A percentile compares a stretch with the other conserved stretches of the same genome.
These are phyloP conservation scores for Letharia lupina DNA, from an alignment of 495 filamentous ascomycete genomes.

Conservation along the genomic window DNA sequence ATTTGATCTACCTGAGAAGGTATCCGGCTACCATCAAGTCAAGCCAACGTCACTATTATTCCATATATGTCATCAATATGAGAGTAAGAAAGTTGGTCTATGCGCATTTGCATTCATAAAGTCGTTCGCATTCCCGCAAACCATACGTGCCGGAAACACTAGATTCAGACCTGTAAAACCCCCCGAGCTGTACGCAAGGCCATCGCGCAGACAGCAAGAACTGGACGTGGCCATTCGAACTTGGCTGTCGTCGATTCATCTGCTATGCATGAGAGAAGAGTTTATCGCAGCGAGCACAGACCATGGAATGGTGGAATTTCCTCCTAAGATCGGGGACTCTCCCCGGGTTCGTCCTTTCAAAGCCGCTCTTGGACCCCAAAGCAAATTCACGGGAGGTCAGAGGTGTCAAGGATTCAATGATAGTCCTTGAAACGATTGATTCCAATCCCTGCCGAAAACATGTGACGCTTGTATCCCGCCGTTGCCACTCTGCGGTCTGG, in stretches of 20 bases:
- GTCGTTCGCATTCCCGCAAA: slow-evolving; percentile 2
- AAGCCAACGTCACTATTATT: not conserved
- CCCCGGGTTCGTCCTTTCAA: not conserved
- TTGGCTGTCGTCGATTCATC: not conserved
- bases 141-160: slow-evolving; percentile 3
- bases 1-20: slow-evolving; percentile 6
- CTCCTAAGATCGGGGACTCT: not conserved
- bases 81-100: slow-evolving; percentile 5
- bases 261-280: not conserved
- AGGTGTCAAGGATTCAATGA: slow-evolving; percentile 39
- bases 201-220: not conserved
- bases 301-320: not conserved
- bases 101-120: slow-evolving; percentile 11
- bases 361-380: not conserved
- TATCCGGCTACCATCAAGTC: slow-evolving; percentile 5
- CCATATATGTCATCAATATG: slow-evolving; percentile 7
- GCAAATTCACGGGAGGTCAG: not conserved
- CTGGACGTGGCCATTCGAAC: not conserved
- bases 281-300: not conserved
- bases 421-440: slow-evolving; percentile 41
- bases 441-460: slow-evolving; percentile 38
- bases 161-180: not conserved
- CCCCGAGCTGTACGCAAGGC: not conserved
- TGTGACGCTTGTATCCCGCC: slow-evolving; percentile 33
- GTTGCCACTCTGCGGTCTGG: slow-evolving; percentile 21